phyloP scores from a whole-genome alignment of 1,139 yeast species.

The Lodderomyces oxycetoniae region DNA sequence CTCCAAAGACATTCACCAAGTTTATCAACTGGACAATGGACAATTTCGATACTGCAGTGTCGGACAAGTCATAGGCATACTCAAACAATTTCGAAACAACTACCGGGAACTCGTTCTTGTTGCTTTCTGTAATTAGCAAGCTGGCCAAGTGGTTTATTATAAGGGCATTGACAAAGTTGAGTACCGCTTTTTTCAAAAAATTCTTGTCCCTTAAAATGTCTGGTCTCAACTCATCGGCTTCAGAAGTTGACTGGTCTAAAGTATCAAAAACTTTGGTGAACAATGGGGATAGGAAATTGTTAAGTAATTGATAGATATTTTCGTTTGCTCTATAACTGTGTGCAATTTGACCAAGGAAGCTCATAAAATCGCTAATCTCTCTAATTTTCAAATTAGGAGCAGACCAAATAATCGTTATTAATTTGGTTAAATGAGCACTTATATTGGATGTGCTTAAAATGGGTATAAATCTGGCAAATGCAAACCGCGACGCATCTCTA shows the following conservation, averaged over 20 bases:
- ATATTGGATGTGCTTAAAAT: slow-evolving; percentile 40
- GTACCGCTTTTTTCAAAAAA: slow-evolving; percentile 62
- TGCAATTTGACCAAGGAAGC: slow-evolving; percentile 83
- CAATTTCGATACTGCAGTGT: slow-evolving; percentile 55
- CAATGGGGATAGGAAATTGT: slow-evolving; percentile 69
- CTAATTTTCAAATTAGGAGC: slow-evolving; percentile 55
- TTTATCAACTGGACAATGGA: slow-evolving; percentile 68
- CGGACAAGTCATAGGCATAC: slow-evolving; percentile 56
- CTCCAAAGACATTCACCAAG: slow-evolving; percentile 58
- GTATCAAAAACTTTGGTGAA: slow-evolving; percentile 58
- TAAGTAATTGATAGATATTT: slow-evolving; percentile 67
- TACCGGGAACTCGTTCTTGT: slow-evolving; percentile 57
- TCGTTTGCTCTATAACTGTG: slow-evolving; percentile 70
- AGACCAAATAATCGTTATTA: slow-evolving; percentile 67
- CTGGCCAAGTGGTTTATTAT: slow-evolving; percentile 77
- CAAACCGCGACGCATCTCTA: slow-evolving; percentile 81
- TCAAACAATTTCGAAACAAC: slow-evolving; percentile 63
- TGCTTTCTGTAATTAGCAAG: slow-evolving; percentile 64
- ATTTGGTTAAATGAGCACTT: slow-evolving; percentile 62
- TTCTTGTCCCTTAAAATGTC: slow-evolving; percentile 57
- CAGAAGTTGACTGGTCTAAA: slow-evolving; percentile 29
- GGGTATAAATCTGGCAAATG: slow-evolving; percentile 83
- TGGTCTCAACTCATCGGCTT: slow-evolving; percentile 30
- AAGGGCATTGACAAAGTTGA: slow-evolving; percentile 64
- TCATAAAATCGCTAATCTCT: slow-evolving; percentile 76